phyloP scores from a whole-genome alignment of 352 stramenopile genomes.

The Pythium dissotocum region DNA sequence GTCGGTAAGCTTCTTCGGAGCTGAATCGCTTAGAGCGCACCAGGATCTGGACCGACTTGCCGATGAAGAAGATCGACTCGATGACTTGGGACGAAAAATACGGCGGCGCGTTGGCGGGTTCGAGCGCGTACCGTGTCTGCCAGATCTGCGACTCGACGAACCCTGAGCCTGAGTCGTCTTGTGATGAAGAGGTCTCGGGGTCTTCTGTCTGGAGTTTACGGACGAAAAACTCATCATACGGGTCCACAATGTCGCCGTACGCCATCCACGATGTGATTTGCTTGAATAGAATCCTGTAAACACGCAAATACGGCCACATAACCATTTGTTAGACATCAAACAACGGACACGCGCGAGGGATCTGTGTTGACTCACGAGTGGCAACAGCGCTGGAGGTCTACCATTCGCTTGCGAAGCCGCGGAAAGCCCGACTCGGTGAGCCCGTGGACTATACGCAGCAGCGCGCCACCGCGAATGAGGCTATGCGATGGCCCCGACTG shows the following conservation, averaged over 20 bases:
- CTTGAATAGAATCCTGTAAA: conserved; percentile 61
- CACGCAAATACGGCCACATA: background rate
- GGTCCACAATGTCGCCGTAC: conserved; percentile 68
- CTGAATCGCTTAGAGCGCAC: conserved; percentile 47
- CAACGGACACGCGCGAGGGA: background rate
- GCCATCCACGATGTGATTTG: conserved; percentile 86
- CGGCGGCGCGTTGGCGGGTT: conserved; percentile 57
- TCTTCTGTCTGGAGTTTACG: conserved; percentile 23
- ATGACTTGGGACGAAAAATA: conserved; percentile 62
- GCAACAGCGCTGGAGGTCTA: conserved; percentile 49
- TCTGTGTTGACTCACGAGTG: conserved; percentile 40
- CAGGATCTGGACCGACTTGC: conserved; percentile 64
- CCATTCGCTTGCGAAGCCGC: conserved; percentile 51
- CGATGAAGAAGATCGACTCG: conserved; percentile 71
- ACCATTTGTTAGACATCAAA: too few relatives aligned
- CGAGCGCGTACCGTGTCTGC: conserved; percentile 51
- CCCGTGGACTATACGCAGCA: conserved; percentile 50
- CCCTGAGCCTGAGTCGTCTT: conserved; percentile 8
- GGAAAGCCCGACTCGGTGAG: conserved; percentile 58
- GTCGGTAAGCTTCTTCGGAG: conserved; percentile 46
- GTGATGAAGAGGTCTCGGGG: background rate
- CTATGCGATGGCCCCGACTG: conserved; percentile 3
- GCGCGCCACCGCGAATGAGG: conserved; percentile 35
- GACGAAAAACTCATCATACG: conserved; percentile 79
- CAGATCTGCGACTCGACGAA: conserved; percentile 31